Base-by-base conservation (phyloP, 805 yeast genomes). In the Metschnikowia gelsemii region DNA sequence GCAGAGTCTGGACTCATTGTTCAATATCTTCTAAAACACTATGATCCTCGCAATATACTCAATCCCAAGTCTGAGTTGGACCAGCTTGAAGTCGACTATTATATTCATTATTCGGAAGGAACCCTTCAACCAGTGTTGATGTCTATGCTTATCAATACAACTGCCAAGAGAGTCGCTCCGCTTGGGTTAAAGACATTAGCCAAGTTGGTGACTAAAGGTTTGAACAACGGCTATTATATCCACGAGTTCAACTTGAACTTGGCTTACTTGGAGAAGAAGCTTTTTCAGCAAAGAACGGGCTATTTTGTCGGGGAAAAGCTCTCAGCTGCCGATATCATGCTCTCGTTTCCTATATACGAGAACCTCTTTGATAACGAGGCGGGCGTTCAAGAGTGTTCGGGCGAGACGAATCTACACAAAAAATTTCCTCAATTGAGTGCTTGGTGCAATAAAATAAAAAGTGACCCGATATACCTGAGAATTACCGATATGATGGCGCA, bases 1-100 rank as follows among this genome's bases (percentile, higher is more conserved):
- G 79, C 79, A 8, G 91, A 84, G 59, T 73, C 82, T 12, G 89
- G 84, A 2, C 67, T 69, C 34, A 81, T 84, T 31, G 57, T 78
- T 35, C 74, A 73, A 39, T 78, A 78, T 51, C 53, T 84, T 21
- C 59, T 80, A 36, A 54, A 57, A 17, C 62, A 77, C 45, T 80
- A 72, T 52, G 87, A 82, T 51, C 53, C 55, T 17, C 50, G 56
- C 2, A 56, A 66, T 12, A 62, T 57, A 16, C 61, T 79, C 38
- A 56, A 49, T 7, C 75, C 77, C 20, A 43, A 45, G 5, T 56
- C 61, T 32, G 69, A 58, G 6, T 66, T 67, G 5, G 78, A 72
- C 16, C 59, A 61, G 33, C 70, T 72, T 14, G 44, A 60, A 29
- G 72, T 78, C 25, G 75, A 74, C 44, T 82, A 75, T 55, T 79